Base-by-base conservation (phyloP, 169 alveolate genomes). In the Eimeria zaria region DNA sequence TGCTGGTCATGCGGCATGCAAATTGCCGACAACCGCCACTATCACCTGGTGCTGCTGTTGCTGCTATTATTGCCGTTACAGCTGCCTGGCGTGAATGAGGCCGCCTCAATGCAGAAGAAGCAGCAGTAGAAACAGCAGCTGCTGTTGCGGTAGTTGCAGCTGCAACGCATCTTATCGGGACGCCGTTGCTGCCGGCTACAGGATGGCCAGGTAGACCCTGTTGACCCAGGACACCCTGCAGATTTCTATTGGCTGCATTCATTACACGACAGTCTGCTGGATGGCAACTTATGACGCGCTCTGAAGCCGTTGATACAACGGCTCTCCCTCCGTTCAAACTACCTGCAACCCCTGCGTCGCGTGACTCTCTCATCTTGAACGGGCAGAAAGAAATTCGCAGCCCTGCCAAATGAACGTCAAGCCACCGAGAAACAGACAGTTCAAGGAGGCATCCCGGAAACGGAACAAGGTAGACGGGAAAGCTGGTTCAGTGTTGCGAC, bases 401-500 rank as follows among this genome's bases (percentile, higher is more conserved):
- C 78, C 78, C 78, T 36, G 41, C 46, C 78, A 67, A 30, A 67
- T 1, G 22, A 67, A 67, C 78, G 78, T 30, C 78, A 67, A 67
- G 78, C 78, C 46, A 27, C 78, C 78, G 11, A 67, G 7, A 67
- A 67, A 22, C 12, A 5, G 78, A 16, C 27, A 67, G 30, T 67
- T 30, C 78, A 67, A 30, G 78, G 78, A 67, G 78, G 78, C 78
- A 67, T 67, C 78, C 78, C 78, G 78, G 78, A 67, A n/a, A 46
- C n/a, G 12, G 18, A n/a, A 11, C 74, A 64, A 64, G 74, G 74
- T 44, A 27, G 11, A 16, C 27, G 73, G 7, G 39, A 27, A 22
- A 62, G 73, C 73, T 62, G 3, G 73, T 62, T 62, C 64, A 55
- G 64, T 18, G 64, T 62, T 16, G 27, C n/a, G 46, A 1, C n/a